Percentiles rank a stretch among this genome's conserved stretches.
phyloP scores from a whole-genome alignment of 106 monocot species.

The Dendrobium huoshanense region DNA sequence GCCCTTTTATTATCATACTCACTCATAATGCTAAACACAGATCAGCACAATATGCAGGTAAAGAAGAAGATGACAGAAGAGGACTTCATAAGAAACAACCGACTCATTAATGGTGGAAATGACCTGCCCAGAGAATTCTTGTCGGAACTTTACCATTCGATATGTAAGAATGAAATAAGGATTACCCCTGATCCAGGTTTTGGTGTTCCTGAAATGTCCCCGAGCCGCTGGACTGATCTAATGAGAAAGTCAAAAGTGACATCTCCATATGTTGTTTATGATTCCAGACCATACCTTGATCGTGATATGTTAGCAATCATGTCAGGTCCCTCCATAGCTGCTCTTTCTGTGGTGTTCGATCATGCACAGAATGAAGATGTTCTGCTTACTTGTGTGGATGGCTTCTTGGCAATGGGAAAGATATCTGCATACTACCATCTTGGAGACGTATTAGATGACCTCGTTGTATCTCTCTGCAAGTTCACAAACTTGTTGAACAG shows the following conservation, averaged over 20 bases:
- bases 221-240: slow-evolving; percentile 64
- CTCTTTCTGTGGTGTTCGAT: slow-evolving; percentile 75
- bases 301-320: slow-evolving; percentile 72
- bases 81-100: slow-evolving; percentile 70
- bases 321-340: slow-evolving; percentile 67
- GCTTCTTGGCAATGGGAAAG: slow-evolving; percentile 64
- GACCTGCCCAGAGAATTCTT: slow-evolving; percentile 72
- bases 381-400: slow-evolving; percentile 40
- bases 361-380: slow-evolving; percentile 60
- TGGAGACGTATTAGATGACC: slow-evolving; percentile 55
- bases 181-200: slow-evolving; percentile 54
- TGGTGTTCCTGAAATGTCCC: slow-evolving; percentile 55
- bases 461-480: slow-evolving; percentile 66
- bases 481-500: slow-evolving; percentile 55
- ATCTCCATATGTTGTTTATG: slow-evolving; percentile 46
- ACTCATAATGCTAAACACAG: slow-evolving; percentile 71
- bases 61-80: slow-evolving; percentile 85
- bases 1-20: slow-evolving; percentile 68
- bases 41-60: slow-evolving; percentile 74
- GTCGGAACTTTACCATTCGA: slow-evolving; percentile 59
- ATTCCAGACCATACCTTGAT: slow-evolving; percentile 46
- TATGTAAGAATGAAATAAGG: slow-evolving; percentile 63
- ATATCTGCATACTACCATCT: slow-evolving; percentile 58
- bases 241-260: slow-evolving; percentile 54
- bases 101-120: slow-evolving; percentile 60